Evolutionary conservation across 83 land plant species (phyloP).

Genomic region (Diphasiastrum complanatum): DNA sequence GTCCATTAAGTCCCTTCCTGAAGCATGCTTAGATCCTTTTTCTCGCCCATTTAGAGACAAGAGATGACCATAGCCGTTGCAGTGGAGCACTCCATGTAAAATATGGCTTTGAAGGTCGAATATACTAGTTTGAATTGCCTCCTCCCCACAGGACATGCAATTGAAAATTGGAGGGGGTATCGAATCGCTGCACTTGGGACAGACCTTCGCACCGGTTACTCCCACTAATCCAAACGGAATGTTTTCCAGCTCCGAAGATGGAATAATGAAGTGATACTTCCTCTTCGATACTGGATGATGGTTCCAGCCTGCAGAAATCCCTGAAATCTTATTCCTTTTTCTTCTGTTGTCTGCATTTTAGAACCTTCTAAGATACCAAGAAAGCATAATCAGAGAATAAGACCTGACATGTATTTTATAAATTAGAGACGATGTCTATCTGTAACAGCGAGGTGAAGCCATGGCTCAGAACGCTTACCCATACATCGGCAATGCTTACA

Average conservation of each 20-base stretch:
- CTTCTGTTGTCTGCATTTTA: too few species aligned
- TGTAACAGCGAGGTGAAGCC: too few species aligned
- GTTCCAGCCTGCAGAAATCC: constrained; percentile 63
- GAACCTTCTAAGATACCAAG: background rate
- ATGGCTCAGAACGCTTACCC: constrained; percentile 34
- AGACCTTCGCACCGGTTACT: constrained; percentile 20
- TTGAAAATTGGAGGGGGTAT: constrained; percentile 7
- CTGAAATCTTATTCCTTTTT: background rate
- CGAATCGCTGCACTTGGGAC: constrained; percentile 26
- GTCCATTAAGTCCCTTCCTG: constrained; percentile 75
- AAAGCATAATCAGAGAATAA: background rate
- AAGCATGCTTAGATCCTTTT: constrained; percentile 52
- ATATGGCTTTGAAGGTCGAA: constrained; percentile 57
- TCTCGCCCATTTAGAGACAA: constrained; percentile 74
- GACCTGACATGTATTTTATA: background rate
- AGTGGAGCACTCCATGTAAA: constrained; percentile 86
- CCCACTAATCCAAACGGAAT: constrained; percentile 34
- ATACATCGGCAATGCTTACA: constrained; percentile 78
- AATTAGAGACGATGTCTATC: background rate
- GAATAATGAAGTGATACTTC: constrained; percentile 75
- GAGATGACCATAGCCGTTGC: constrained; percentile 89
- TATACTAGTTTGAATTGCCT: constrained; percentile 18
- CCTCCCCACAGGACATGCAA: constrained; percentile 27
- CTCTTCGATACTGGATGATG: constrained; percentile 72
- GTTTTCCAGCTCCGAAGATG: constrained; percentile 40